Base-by-base conservation (phyloP, 2,329 filamentous ascomycete genomes). In the Trichoderma gracile region DNA sequence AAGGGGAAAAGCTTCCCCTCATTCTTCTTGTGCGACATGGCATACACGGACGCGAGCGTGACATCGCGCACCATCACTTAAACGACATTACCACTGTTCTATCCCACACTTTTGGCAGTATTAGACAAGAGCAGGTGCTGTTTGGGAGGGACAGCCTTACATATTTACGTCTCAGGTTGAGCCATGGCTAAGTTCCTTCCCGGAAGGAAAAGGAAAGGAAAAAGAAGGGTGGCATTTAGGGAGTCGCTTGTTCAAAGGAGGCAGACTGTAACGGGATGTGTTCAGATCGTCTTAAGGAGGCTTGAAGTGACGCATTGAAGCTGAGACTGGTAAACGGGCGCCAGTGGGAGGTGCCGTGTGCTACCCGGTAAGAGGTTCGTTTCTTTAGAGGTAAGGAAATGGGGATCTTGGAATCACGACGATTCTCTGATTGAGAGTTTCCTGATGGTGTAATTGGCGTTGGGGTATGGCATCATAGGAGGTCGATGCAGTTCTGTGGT, bases 51-150 rank as follows among this genome's bases (percentile, higher is more conserved):
- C 27, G 27, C 25, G 25, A 42, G 49, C 25, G 59, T 63, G 55
- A 43, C 60, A 56, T 63, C 52, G 42, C 60, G 60, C 60, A 52
- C 55, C 60, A 42, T 56, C 52, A 56, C 30, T 63, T 42, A 21
- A 56, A 49, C 17, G 25, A 14, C 33, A 38, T 38, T 45, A 21
- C n/a, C n/a, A 19, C 42, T 46, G 14, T 23, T 50, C 59, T 49
- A 12, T 62, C 40, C 50, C 40, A 30, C 40, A 9, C 42, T 43
- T 55, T 21, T 21, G 19, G 33, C 33, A 38, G 30, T 33, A 33
- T 9, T 1, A 38, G 33, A 38, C 33, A 38, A 38, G 12, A 14
- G 10, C 3, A 38, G 14, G 33, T 38, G 10, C 12, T 1, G 10
- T 38, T 38, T 19, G 47, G 40, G 52, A 38, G 52, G 50, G 21